These are phyloP conservation scores for Candida frijolesensis DNA, from an alignment of 1,139 yeast species.

Conservation along the genomic window DNA sequence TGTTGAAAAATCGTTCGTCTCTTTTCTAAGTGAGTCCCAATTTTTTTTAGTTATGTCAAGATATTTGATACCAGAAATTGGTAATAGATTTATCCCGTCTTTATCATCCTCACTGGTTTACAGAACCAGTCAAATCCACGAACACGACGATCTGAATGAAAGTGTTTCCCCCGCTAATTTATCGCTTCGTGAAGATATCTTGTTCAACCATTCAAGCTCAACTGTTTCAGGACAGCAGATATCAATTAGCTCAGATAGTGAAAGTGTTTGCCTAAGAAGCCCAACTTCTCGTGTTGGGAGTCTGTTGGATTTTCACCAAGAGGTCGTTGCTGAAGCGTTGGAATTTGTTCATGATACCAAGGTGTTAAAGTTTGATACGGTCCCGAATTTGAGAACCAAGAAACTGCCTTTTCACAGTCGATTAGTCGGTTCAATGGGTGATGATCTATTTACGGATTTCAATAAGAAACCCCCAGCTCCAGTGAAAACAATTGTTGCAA, in stretches of 20 bases:
- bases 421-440: neutral
- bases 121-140: constrained; percentile 10
- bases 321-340: constrained; percentile 50
- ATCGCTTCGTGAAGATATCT: constrained; percentile 17
- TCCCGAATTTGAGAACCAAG: neutral
- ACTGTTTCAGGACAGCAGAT: constrained; percentile 5
- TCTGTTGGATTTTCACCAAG: constrained; percentile 14
- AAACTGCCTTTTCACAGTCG: neutral
- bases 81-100: constrained; percentile 25
- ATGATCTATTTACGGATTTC: neutral
- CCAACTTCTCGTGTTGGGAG: neutral
- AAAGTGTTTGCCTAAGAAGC: neutral
- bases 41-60: constrained; percentile 9
- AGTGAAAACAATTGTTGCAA: constrained; percentile 14
- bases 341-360: constrained; percentile 37
- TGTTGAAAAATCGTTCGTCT: neutral
- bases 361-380: constrained; percentile 32
- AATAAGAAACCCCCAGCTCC: neutral
- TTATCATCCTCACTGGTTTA: constrained; percentile 24
- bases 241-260: neutral
- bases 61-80: constrained; percentile 14
- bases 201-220: constrained; percentile 13
- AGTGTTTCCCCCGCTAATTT: constrained; percentile 10
- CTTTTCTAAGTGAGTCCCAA: neutral
- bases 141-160: constrained; percentile 4